Evolutionary conservation across 306 rosid genomes (phyloP), one percentile per base, ranked within the genome.

Genomic region (Gynostemma pentaphyllum): DNA sequence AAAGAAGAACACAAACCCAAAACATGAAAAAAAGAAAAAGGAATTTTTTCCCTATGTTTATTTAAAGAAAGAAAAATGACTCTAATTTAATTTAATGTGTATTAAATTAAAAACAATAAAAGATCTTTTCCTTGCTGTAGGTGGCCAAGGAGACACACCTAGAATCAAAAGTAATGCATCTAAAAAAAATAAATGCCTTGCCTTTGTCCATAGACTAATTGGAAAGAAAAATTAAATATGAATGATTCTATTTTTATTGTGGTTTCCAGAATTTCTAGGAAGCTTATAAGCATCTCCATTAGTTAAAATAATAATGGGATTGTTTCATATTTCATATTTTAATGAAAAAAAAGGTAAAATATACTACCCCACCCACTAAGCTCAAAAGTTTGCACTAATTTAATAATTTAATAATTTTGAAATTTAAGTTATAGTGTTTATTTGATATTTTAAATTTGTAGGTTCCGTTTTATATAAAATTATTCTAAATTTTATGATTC

Each of bases 171-270:
- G 41, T 41, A 29, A 54, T 54, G 62, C 28, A 54, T 24, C 62
- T 29, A 54, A 54, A 55, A 9, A n/a, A n/a, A n/a, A n/a, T n/a
- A n/a, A n/a, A 55, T 55, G 18, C 44, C 44, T 34, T 30, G 44
- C 63, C 34, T 32, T 56, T 56, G 63, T 32, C 63, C 44, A 14
- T 53, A 28, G 27, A 53, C 19, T 53, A 28, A 53, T 53, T 53
- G n/a, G n/a, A n/a, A n/a, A n/a, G n/a, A n/a, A n/a, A n/a, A n/a
- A n/a, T n/a, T n/a, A n/a, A n/a, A n/a, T n/a, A n/a, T n/a, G n/a
- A n/a, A n/a, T n/a, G n/a, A n/a, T n/a, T n/a, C n/a, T n/a, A n/a
- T n/a, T n/a, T 12, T 51, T 13, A 52, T 52, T 52, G 14, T 28
- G 62, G 26, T 29, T 29, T 27, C 23, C 9, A 28, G 1, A 7